phyloP scores from a whole-genome alignment of 352 stramenopile species.

The Bremia lactucae region DNA sequence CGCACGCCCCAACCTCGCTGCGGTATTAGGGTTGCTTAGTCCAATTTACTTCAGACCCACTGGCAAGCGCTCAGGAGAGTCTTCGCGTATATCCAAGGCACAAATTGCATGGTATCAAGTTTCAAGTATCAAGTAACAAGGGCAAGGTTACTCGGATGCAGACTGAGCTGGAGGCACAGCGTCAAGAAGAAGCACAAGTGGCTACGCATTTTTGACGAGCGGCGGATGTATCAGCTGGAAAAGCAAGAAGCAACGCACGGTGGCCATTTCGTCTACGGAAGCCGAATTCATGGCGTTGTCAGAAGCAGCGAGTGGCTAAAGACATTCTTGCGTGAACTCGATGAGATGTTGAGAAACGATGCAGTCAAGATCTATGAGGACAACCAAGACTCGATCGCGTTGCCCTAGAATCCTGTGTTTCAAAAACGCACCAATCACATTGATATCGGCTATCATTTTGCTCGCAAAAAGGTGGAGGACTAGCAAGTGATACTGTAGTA shows the following conservation, averaged over 20 bases:
- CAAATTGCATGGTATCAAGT: background rate
- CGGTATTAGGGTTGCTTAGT: background rate
- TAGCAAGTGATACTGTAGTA: background rate
- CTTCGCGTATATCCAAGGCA: background rate
- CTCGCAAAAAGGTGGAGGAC: background rate
- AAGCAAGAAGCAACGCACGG: background rate
- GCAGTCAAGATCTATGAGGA: background rate
- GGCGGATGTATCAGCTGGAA: background rate
- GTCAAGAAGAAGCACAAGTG: background rate
- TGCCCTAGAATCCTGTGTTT: too few species aligned
- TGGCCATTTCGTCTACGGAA: background rate
- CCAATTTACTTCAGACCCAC: background rate
- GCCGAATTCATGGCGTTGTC: background rate
- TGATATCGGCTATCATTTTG: background rate
- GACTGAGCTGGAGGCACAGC: background rate
- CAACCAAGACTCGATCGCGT: background rate
- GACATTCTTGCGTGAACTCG: background rate
- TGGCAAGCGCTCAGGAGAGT: background rate
- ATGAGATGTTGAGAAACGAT: background rate
- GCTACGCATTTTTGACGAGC: background rate
- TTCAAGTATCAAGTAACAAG: background rate
- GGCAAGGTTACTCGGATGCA: background rate
- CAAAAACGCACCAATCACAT: background rate
- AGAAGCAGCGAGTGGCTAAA: background rate
- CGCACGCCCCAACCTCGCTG: background rate